Base-by-base conservation (phyloP, 2,329 filamentous ascomycete genomes). In the Huntiella bhutanensis region DNA sequence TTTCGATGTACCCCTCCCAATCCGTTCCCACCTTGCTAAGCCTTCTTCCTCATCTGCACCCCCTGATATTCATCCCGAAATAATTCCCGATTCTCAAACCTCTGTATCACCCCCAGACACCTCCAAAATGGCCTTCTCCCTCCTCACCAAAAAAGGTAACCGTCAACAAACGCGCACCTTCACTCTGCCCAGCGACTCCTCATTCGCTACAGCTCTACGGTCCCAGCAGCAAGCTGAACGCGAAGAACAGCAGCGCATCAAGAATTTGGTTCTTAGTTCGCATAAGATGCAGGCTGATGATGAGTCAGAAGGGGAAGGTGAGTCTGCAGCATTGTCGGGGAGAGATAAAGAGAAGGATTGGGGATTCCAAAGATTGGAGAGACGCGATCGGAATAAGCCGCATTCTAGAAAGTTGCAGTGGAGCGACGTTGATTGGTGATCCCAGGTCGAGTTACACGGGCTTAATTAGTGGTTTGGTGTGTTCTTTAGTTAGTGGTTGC, bases 241-340 rank as follows among this genome's bases (percentile, higher is more conserved):
- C 45, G 91, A 94, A 58, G 92, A 98, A 61, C 88, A 98, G 61
- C 86, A 95, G 61, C 82, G 91, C 52, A 98, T 98, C 74, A 98
- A 98, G 67, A 94, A 85, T 57, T 70, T 98, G 40, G 91, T 98
- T 46, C 69, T 98, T 54, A 96, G 95, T 62, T 28, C 22, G 22
- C 93, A 95, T 58, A 91, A 98, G 63, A 75, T 94, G 58, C 78
- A 84, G 44, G 86, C 92, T 56, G 79, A 68, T 54, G 83, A 92
- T 58, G 79, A 86, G 53, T 64, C 70, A 56, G 82, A 91, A 67
- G 80, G 85, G 10, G 45, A 34, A 15, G 45, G 41, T 8, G 36
- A 33, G 15, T 11, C 41, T 17, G 22, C 22, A 28, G 19, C 40
- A 28, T 4, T 28, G 40, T 28, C 8, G 17, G 19, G 11, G 13